Conservation (phyloP, 164 flowering plant species). For the Magnolia changhungtana region DNA sequence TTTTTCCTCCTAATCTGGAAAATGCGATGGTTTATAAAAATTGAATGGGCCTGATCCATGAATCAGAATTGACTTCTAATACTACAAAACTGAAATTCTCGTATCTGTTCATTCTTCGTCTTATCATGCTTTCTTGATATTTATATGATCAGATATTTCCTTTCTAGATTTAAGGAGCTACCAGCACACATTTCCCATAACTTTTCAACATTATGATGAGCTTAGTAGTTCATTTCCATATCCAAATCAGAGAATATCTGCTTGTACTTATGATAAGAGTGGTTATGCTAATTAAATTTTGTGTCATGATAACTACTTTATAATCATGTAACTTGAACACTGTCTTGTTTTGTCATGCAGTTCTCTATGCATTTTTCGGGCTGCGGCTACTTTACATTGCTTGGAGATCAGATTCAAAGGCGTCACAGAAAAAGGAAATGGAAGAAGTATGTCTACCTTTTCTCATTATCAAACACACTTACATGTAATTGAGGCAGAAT, state of each 20-base stretch:
- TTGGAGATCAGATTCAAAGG: conserved; percentile 93
- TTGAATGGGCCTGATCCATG: too few relatives aligned
- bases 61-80: too few relatives aligned
- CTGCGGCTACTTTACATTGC: conserved; percentile 93
- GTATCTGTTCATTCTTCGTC: not conserved
- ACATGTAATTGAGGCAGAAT: too few relatives aligned
- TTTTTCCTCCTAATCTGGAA: too few relatives aligned
- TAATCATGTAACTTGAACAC: not conserved
- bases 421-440: conserved; percentile 91
- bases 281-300: not conserved
- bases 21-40: too few relatives aligned
- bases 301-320: not conserved
- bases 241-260: not conserved
- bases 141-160: not conserved
- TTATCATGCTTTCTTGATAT: too few relatives aligned
- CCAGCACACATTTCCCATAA: not conserved
- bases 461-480: not conserved
- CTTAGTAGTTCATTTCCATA: not conserved
- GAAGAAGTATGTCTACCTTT: conserved; percentile 69
- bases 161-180: not conserved
- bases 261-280: not conserved
- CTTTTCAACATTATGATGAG: not conserved
- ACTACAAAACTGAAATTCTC: too few relatives aligned
- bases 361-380: conserved; percentile 93
- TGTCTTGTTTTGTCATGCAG: conserved; percentile 39